Conservation (phyloP, 371 early-diverging fungal genomes). For the Umbelopsis sp. region DNA sequence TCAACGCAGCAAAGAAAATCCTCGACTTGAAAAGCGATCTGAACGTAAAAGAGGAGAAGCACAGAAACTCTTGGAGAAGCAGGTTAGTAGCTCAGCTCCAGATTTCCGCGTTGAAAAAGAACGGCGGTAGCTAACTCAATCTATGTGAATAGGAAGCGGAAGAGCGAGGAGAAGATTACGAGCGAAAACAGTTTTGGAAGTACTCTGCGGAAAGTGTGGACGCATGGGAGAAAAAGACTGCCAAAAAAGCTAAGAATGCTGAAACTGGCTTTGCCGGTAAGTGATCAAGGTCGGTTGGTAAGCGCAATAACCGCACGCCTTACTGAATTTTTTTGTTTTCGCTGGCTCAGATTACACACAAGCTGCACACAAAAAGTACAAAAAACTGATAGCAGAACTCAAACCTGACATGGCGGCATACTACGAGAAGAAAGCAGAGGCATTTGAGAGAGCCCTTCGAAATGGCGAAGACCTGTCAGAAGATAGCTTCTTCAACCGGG, state of each 20-base stretch:
- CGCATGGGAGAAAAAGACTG: slow-evolving; percentile 83
- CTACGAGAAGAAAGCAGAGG: slow-evolving; percentile 62
- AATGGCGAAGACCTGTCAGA: slow-evolving; percentile 51
- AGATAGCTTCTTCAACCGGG: slow-evolving; percentile 49
- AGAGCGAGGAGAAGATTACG: slow-evolving; percentile 81
- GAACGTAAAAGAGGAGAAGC: slow-evolving; percentile 80
- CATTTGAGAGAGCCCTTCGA: slow-evolving; percentile 41
- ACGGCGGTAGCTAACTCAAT: not conserved
- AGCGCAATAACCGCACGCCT: not conserved
- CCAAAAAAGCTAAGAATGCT: slow-evolving; percentile 61
- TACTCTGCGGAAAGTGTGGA: slow-evolving; percentile 90
- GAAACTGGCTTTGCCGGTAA: slow-evolving; percentile 86
- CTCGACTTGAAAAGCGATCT: slow-evolving; percentile 60
- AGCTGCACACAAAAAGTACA: slow-evolving; percentile 87
- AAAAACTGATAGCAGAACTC: slow-evolving; percentile 72
- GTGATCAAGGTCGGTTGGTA: not conserved
- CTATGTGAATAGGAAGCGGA: slow-evolving; percentile 51
- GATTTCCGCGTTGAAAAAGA: not conserved
- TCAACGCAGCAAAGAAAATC: slow-evolving; percentile 75
- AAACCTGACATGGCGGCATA: slow-evolving; percentile 86
- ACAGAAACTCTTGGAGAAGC: slow-evolving; percentile 60
- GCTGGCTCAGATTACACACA: slow-evolving; percentile 73
- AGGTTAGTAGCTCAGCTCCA: slow-evolving; percentile 36
- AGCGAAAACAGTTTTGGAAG: slow-evolving; percentile 78
- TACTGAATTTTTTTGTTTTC: not conserved